Conservation (phyloP, 495 filamentous ascomycete genomes). For the Talaromyces stipitatus region DNA sequence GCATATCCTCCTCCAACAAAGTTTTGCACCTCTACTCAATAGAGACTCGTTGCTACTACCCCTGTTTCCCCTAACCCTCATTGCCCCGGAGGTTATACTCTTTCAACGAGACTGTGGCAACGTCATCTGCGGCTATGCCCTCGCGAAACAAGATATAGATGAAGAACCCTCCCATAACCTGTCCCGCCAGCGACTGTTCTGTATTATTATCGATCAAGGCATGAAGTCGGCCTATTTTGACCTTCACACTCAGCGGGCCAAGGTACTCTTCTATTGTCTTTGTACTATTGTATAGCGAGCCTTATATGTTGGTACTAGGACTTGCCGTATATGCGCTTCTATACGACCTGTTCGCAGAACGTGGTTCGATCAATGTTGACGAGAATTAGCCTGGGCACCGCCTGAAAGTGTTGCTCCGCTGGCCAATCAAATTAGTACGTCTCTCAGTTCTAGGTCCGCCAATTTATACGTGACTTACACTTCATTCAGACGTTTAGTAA, state of each 20-base stretch:
- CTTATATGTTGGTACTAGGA: conserved; percentile 33
- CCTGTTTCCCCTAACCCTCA: not conserved
- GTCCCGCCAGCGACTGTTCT: too few relatives aligned
- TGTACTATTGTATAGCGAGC: conserved; percentile 25
- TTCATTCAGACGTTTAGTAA: conserved; percentile 49
- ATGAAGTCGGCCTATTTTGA: conserved; percentile 23
- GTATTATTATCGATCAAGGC: conserved; percentile 39
- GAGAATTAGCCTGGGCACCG: conserved; percentile 62
- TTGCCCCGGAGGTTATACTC: conserved; percentile 36
- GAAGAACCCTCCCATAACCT: conserved; percentile 46
- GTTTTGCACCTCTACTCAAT: conserved; percentile 36
- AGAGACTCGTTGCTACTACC: conserved; percentile 19
- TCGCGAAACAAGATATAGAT: conserved; percentile 55
- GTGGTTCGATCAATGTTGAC: conserved; percentile 50
- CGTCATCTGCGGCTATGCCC: conserved; percentile 26
- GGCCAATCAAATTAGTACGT: not conserved
- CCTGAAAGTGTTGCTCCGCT: conserved; percentile 59
- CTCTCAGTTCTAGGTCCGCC: too few relatives aligned
- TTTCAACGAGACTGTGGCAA: conserved; percentile 36
- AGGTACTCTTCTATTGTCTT: conserved; percentile 41
- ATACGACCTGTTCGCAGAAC: conserved; percentile 25
- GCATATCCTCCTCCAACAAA: conserved; percentile 53
- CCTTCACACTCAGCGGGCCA: conserved; percentile 41
- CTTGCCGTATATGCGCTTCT: conserved; percentile 29
- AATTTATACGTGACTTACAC: conserved; percentile 24